Evolutionary conservation across 371 early-diverging fungal species (phyloP).

Genomic region (Syncephalastrum monosporum): DNA sequence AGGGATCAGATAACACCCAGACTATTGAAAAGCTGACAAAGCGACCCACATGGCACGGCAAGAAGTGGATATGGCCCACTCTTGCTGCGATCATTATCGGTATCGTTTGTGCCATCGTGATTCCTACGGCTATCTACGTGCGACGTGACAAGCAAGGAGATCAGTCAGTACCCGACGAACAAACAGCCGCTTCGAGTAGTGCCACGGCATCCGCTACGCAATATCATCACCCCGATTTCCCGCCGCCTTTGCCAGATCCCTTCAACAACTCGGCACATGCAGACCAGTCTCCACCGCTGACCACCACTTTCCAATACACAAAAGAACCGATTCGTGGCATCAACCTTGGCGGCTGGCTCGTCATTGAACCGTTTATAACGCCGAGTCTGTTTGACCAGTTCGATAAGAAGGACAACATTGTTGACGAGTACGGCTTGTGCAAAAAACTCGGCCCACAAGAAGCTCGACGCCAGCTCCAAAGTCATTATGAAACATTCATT

Average conservation of each 20-base stretch:
- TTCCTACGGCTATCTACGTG: too few species aligned
- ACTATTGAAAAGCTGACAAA: too few species aligned
- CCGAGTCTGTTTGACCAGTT: slow-evolving; percentile 70
- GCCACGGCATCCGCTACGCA: too few species aligned
- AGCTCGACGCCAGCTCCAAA: slow-evolving; percentile 43
- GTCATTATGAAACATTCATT: slow-evolving; percentile 69
- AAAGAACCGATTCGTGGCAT: slow-evolving; percentile 65
- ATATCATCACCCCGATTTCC: slow-evolving; percentile 2
- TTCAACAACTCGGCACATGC: slow-evolving; percentile 28
- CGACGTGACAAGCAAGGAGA: too few species aligned
- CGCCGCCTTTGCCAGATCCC: slow-evolving; percentile 1
- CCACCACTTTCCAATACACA: slow-evolving; percentile 51
- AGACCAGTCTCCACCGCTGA: slow-evolving; percentile 47
- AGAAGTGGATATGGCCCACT: too few species aligned
- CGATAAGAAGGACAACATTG: slow-evolving; percentile 15
- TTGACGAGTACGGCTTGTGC: slow-evolving; percentile 71
- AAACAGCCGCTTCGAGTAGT: too few species aligned
- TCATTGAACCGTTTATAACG: slow-evolving; percentile 72
- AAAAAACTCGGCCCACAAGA: slow-evolving; percentile 55
- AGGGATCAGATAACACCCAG: too few species aligned
- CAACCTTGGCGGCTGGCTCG: slow-evolving; percentile 74
- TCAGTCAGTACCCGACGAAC: too few species aligned
- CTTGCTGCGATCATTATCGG: too few species aligned
- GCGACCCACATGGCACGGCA: too few species aligned
- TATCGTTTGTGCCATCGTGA: too few species aligned